Evolutionary conservation across 2,329 filamentous ascomycete species (phyloP).

Genomic region (Bipolaris bicolor): DNA sequence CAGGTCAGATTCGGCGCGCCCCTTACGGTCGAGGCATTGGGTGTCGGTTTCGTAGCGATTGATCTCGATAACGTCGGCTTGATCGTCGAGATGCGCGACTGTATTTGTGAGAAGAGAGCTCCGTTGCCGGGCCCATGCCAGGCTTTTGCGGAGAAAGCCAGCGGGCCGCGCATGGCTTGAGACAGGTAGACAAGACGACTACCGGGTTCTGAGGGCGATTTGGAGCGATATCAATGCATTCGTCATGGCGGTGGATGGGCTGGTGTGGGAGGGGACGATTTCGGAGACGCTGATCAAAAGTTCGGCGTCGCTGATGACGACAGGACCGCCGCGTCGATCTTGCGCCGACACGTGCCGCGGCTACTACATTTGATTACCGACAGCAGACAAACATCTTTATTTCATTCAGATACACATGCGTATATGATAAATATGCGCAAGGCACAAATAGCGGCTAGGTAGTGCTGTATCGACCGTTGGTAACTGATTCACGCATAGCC

Average conservation of each 20-base stretch:
- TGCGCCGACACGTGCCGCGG: slow-evolving; percentile 32
- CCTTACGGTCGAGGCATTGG: not conserved
- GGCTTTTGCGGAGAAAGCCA: slow-evolving; percentile 40
- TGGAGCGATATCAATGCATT: slow-evolving; percentile 23
- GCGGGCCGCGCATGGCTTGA: slow-evolving; percentile 45
- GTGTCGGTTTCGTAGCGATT: slow-evolving; percentile 21
- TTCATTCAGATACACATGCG: not conserved
- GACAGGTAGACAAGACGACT: slow-evolving; percentile 29
- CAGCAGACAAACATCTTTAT: not conserved
- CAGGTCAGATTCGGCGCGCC: slow-evolving; percentile 13
- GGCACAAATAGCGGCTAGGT: not conserved
- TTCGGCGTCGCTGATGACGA: slow-evolving; percentile 41
- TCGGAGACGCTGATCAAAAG: slow-evolving; percentile 30
- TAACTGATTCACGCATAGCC: not conserved
- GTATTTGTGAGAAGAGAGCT: slow-evolving; percentile 44
- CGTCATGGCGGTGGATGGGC: slow-evolving; percentile 32
- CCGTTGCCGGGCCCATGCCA: slow-evolving; percentile 45
- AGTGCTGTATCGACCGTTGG: not conserved
- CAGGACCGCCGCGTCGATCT: slow-evolving; percentile 22
- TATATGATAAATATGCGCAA: not conserved
- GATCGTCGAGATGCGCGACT: slow-evolving; percentile 27
- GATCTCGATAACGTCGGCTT: slow-evolving; percentile 25
- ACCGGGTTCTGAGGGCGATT: slow-evolving; percentile 26
- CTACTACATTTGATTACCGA: slow-evolving; percentile 2
- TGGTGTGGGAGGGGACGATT: slow-evolving; percentile 20